Conservation (phyloP, 2,329 filamentous ascomycete genomes). For the Colletotrichum incanum region DNA sequence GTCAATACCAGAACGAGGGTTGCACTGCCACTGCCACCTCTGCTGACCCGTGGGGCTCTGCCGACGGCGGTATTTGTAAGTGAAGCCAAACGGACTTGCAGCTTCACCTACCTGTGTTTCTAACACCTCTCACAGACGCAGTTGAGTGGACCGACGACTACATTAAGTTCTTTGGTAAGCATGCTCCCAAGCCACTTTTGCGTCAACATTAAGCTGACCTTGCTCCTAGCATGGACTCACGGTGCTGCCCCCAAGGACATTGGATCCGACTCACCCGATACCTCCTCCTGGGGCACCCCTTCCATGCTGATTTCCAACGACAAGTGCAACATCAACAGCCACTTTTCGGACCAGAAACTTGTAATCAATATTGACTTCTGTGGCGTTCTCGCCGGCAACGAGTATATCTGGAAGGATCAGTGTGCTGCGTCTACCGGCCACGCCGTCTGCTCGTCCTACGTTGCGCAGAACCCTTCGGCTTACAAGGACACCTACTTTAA, state of each 20-base stretch:
- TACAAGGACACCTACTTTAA: constrained; percentile 60
- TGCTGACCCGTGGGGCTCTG: constrained; percentile 56
- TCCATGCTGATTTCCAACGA: constrained; percentile 71
- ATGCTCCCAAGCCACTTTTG: too few species aligned
- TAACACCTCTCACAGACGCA: constrained; percentile 56
- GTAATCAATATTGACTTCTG: constrained; percentile 84
- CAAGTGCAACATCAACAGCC: constrained; percentile 74
- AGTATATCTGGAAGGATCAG: constrained; percentile 48
- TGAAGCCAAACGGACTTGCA: constrained; percentile 14
- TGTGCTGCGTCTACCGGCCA: constrained; percentile 48
- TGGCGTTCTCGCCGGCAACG: constrained; percentile 75
- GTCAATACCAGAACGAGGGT: constrained; percentile 57
- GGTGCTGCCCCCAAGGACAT: constrained; percentile 54
- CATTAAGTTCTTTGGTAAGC: constrained; percentile 57
- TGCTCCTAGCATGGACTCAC: constrained; percentile 51
- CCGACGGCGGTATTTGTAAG: constrained; percentile 59
- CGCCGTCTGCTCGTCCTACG: constrained; percentile 55
- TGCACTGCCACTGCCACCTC: constrained; percentile 57
- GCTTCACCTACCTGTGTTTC: not conserved
- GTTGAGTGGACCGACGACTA: constrained; percentile 59
- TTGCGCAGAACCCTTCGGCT: constrained; percentile 53
- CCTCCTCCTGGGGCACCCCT: constrained; percentile 76
- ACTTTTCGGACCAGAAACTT: constrained; percentile 79
- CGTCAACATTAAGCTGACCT: constrained; percentile 2
- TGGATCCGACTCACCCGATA: constrained; percentile 67